Conservation (phyloP, 2,329 filamentous ascomycete species). For the Xylariaceae sp. region DNA sequence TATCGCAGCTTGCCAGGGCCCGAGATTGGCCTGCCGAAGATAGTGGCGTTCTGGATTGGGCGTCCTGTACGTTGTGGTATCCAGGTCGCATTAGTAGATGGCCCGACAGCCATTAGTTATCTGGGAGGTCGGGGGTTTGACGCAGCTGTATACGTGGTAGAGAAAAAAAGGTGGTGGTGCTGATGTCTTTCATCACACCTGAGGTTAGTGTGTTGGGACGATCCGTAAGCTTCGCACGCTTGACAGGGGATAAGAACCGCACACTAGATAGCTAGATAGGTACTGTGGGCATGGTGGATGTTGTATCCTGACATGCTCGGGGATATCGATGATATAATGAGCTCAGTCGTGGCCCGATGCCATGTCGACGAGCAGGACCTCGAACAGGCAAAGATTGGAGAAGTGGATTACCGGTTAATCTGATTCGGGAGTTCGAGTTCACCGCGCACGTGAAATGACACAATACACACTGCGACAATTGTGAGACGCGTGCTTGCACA, state of each 20-base stretch:
- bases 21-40: constrained; percentile 5
- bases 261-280: neutral
- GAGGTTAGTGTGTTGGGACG: neutral
- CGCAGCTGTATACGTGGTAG: neutral
- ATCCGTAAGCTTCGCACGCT: neutral
- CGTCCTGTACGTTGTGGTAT: constrained; percentile 10
- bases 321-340: neutral
- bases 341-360: neutral
- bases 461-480: constrained; percentile 11
- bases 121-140: neutral
- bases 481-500: constrained; percentile 12
- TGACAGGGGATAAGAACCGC: neutral
- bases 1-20: constrained; percentile 1
- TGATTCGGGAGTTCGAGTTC: neutral
- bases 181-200: constrained; percentile 2
- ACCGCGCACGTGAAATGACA: constrained; percentile 14
- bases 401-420: constrained; percentile 7
- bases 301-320: neutral
- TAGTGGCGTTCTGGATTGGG: constrained; percentile 8
- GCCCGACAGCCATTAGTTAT: neutral
- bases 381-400: neutral
- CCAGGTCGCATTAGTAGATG: constrained; percentile 3
- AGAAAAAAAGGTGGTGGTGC: neutral
- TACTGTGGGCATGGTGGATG: neutral
- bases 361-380: neutral